These are phyloP conservation scores for Tetraselmis striata DNA, from an alignment of 139 green algal species.

Conservation along the genomic window DNA sequence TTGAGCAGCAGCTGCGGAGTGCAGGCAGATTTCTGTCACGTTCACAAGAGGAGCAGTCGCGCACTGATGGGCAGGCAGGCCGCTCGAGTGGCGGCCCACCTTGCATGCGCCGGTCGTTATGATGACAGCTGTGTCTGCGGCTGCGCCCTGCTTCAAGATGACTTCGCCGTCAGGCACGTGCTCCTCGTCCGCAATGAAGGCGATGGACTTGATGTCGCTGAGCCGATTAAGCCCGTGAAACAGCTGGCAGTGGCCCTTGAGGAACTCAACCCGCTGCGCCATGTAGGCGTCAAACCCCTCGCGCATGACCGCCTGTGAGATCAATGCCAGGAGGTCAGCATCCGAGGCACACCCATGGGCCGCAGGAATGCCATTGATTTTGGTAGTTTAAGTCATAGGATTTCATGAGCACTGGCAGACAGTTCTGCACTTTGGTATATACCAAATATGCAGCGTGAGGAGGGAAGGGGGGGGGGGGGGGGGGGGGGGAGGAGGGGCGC, in stretches of 20 bases:
- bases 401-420: too few species aligned
- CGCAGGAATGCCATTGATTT: too few species aligned
- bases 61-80: too few species aligned
- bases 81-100: not conserved
- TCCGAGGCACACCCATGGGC: too few species aligned
- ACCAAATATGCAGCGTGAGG: too few species aligned
- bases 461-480: too few species aligned
- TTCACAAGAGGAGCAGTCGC: too few species aligned
- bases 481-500: too few species aligned
- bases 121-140: not conserved
- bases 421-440: too few species aligned
- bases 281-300: not conserved
- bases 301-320: not conserved
- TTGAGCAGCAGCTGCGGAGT: not conserved
- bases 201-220: not conserved
- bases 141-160: not conserved
- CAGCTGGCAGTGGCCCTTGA: not conserved
- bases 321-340: too few species aligned
- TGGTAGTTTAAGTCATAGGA: too few species aligned
- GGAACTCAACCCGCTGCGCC: not conserved
- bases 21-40: too few species aligned
- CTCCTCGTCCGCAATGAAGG: not conserved
- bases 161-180: not conserved
- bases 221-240: not conserved
- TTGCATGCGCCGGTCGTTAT: not conserved